Evolutionary conservation across 805 yeast species (phyloP).

Genomic region (Candida hungchunana): DNA sequence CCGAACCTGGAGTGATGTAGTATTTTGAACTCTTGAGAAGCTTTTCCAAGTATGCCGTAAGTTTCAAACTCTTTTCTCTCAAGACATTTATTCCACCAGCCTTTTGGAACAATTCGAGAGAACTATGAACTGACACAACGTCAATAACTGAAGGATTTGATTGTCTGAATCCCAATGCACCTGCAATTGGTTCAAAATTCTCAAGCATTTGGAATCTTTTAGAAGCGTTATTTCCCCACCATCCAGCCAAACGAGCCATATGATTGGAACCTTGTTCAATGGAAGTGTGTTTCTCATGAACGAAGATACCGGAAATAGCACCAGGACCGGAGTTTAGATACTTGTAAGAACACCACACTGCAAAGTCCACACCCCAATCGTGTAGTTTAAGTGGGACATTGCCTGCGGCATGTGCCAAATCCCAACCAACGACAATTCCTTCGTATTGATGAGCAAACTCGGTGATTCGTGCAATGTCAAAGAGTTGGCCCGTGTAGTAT

Average conservation of each 20-base stretch:
- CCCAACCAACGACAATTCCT: constrained; percentile 80
- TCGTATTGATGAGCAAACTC: constrained; percentile 43
- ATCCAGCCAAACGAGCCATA: constrained; percentile 80
- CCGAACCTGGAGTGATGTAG: constrained; percentile 29
- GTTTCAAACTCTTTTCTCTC: constrained; percentile 48
- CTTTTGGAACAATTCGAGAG: constrained; percentile 58
- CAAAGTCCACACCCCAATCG: constrained; percentile 90
- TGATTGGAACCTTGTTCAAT: constrained; percentile 28
- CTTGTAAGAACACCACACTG: constrained; percentile 92
- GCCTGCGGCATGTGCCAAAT: constrained; percentile 91
- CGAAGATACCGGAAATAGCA: constrained; percentile 80
- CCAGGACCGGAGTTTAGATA: constrained; percentile 94
- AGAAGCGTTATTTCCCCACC: constrained; percentile 88
- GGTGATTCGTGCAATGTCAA: constrained; percentile 74
- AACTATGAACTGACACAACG: constrained; percentile 65
- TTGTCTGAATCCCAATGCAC: constrained; percentile 86
- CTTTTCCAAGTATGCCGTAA: constrained; percentile 55
- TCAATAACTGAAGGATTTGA: constrained; percentile 89
- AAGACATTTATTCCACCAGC: constrained; percentile 55
- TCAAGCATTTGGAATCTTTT: constrained; percentile 79
- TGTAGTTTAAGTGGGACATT: constrained; percentile 75
- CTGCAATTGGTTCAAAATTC: constrained; percentile 70
- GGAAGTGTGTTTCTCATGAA: constrained; percentile 48
- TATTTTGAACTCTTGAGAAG: constrained; percentile 42
- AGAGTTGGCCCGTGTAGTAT: constrained; percentile 86